Percentiles rank a stretch among this genome's conserved stretches.
Evolutionary conservation across 345 rosid genomes (phyloP).

Genomic region (Citrus australasica): DNA sequence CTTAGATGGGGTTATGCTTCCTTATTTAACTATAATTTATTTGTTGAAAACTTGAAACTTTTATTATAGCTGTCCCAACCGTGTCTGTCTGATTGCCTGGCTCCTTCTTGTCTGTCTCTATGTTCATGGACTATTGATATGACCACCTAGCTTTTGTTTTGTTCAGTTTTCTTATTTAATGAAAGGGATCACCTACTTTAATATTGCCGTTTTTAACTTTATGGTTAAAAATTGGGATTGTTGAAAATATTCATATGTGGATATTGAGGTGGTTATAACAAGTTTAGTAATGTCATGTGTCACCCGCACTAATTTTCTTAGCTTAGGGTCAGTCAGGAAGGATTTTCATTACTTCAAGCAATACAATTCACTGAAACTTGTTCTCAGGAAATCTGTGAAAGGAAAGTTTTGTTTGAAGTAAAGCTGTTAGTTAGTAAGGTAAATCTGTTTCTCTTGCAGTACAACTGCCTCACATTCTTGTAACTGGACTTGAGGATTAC

Average conservation of each 20-base stretch:
- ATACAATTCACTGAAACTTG: neutral
- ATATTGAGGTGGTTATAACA: neutral
- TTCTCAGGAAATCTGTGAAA: neutral
- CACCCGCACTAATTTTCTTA: neutral
- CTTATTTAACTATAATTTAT: neutral
- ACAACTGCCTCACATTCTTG: constrained; percentile 79
- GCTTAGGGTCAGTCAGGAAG: neutral
- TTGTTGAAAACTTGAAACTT: neutral
- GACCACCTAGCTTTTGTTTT: neutral
- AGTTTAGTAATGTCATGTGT: neutral
- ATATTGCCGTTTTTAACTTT: neutral
- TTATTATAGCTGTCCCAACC: neutral
- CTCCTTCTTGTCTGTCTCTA: neutral
- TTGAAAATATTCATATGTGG: neutral
- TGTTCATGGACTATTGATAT: neutral
- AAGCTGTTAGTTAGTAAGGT: neutral
- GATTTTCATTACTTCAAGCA: no score
- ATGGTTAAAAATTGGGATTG: neutral
- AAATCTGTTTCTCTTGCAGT: constrained; percentile 47
- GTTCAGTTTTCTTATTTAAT: neutral
- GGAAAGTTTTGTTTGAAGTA: neutral
- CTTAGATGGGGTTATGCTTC: neutral
- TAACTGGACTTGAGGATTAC: constrained; percentile 98
- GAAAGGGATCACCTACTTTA: neutral
- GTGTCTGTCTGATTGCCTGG: neutral